Base-by-base conservation (phyloP, 208 protist genomes). In the Wallacemonas sp. region DNA sequence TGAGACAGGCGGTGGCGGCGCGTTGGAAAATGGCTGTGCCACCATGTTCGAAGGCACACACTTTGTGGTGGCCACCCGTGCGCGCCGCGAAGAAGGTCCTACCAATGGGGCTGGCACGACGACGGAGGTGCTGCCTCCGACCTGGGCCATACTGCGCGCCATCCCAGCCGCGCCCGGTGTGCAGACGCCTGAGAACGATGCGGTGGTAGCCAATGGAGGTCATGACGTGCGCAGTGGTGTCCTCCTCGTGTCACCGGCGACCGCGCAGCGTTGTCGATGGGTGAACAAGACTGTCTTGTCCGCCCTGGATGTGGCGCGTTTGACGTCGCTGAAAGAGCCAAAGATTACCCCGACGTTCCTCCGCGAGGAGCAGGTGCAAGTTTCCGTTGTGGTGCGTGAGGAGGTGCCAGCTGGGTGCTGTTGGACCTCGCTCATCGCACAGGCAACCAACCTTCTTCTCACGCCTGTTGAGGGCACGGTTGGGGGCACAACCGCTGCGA, bases 41-140 rank as follows among this genome's bases (percentile, higher is more conserved):
- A 65, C 79, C 24, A 95, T 95, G 90, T 65, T 72, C 47, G 90
- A 95, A 45, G 90, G 90, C 34, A 93, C 86, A 6, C 77, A 90
- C 58, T 93, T 95, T 72, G 77, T 95, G 19, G 82, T 95, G 49
- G 90, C 84, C 12, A 93, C 86, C 41, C 74, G 84, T 21, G 70
- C 71, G 21, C 84, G 86, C 19, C 80, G 70, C 22, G 66, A 68
- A 33, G 30, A 44, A 66, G 41, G 14, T 53, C 39, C 12, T 44
- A 1, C 30, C 60, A 67, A 11, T 49, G 30, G 12, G 26, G 22
- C 9, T 47, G 30, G 9, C 22, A 21, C 14, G 41, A 44, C 14
- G 54, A 38, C 42, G 45, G 39, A 19, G 26, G 27, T 41, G 1
- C 22, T 34, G 31, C 64, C 72, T 14, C 77, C 74, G 9, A 70